A percentile compares a stretch with the other conserved stretches of the same genome.
Conservation (phyloP, 768 basidiomycete genomes). For the Mycena chlorophos region DNA sequence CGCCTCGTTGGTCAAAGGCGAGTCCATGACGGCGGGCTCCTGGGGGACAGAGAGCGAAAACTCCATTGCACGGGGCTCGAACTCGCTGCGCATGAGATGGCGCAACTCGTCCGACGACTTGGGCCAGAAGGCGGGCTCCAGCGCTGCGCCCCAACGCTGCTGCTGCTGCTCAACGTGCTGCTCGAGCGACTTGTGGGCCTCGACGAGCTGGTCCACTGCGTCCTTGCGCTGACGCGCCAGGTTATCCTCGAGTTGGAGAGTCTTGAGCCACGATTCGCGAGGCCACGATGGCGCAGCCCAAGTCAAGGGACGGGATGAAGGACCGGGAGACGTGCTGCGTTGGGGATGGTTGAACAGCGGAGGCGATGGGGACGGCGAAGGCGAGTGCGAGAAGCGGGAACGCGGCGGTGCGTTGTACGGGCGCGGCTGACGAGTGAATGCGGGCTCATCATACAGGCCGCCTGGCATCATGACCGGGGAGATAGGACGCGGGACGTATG, state of each 20-base stretch:
- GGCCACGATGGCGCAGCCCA: slow-evolving; percentile 1
- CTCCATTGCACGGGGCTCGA: slow-evolving; percentile 9
- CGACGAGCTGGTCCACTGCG: slow-evolving; percentile 10
- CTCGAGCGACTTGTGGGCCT: slow-evolving; percentile 11
- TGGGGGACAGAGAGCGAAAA: slow-evolving; percentile 17
- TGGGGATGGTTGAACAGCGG: slow-evolving; percentile 10
- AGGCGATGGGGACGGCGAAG: slow-evolving; percentile 21
- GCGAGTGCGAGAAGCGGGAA: slow-evolving; percentile 22
- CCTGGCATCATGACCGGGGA: slow-evolving; percentile 25
- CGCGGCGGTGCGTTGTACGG: slow-evolving; percentile 8
- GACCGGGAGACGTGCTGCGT: slow-evolving; percentile 7
- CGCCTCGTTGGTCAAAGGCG: slow-evolving; percentile 33
- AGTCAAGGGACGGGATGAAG: neutral
- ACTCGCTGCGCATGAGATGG: slow-evolving; percentile 28
- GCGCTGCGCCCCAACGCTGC: slow-evolving; percentile 9
- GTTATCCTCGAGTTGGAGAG: neutral
- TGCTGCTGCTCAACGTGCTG: slow-evolving; percentile 12
- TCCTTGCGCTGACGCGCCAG: slow-evolving; percentile 13
- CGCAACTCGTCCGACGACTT: slow-evolving; percentile 38
- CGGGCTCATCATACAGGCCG: slow-evolving; percentile 15
- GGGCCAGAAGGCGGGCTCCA: slow-evolving; percentile 33
- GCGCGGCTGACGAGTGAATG: slow-evolving; percentile 16
- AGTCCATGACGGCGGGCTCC: slow-evolving; percentile 23
- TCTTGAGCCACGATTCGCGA: neutral
- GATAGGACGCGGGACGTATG: slow-evolving; percentile 10